phyloP scores from a whole-genome alignment of 1,284 basidiomycete genomes.

The Ceratobasidium sp. region DNA sequence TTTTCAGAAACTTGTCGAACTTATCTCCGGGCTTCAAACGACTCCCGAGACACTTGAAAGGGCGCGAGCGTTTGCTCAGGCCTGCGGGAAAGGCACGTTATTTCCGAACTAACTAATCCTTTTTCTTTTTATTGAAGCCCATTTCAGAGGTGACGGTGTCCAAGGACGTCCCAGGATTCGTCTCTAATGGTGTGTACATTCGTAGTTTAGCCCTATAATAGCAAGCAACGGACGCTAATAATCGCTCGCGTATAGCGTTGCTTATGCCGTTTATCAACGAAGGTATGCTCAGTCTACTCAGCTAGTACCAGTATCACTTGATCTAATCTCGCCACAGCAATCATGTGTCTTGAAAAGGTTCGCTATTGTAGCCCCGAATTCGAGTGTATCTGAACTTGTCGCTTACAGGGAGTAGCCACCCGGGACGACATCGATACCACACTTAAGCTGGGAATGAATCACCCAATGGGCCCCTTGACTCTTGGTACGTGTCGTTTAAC shows the following conservation, averaged over 20 bases:
- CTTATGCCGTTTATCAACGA: conserved; percentile 95
- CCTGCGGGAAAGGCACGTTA: conserved; percentile 86
- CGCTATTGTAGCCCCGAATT: conserved; percentile 27
- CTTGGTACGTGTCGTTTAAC: conserved; percentile 65
- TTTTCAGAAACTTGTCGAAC: conserved; percentile 86
- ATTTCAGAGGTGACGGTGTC: conserved; percentile 85
- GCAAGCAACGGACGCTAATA: neutral
- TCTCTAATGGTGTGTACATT: conserved; percentile 70
- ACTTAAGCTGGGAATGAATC: conserved; percentile 92
- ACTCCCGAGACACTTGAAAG: conserved; percentile 79
- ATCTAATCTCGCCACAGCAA: conserved; percentile 84
- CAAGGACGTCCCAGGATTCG: conserved; percentile 92
- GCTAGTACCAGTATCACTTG: neutral
- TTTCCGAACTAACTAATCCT: neutral
- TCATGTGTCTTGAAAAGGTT: conserved; percentile 91
- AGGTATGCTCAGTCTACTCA: conserved; percentile 54
- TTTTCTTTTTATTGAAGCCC: conserved; percentile 31
- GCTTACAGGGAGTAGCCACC: conserved; percentile 81
- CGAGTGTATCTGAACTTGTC: conserved; percentile 21
- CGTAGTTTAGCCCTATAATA: neutral
- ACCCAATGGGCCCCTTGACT: conserved; percentile 94
- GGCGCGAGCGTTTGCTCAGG: conserved; percentile 85
- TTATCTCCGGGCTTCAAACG: conserved; percentile 95
- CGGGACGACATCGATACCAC: conserved; percentile 97
- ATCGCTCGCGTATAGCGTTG: conserved; percentile 59